A percentile compares a stretch with the other conserved stretches of the same genome.
phyloP scores from a whole-genome alignment of 306 rosid species.

The Carpinus fangiana region DNA sequence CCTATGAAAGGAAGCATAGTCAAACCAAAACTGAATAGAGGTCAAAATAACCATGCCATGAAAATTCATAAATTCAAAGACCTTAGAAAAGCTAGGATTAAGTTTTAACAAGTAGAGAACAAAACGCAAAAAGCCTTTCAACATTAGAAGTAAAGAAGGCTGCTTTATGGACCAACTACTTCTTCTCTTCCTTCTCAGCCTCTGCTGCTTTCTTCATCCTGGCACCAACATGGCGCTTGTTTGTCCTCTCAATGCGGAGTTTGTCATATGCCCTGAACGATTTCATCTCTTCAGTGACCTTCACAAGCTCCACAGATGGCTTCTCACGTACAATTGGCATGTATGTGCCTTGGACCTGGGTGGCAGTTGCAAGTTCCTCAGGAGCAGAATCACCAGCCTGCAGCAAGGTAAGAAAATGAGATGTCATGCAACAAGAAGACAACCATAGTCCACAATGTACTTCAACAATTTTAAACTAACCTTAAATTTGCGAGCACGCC shows the following conservation, averaged over 20 bases:
- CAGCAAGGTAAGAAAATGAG: background rate
- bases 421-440: background rate
- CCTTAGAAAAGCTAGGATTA: background rate
- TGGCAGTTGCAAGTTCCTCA: slow-evolving; percentile 58
- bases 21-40: background rate
- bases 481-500: slow-evolving; percentile 52
- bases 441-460: background rate
- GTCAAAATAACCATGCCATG: background rate
- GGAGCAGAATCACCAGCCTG: slow-evolving; percentile 65
- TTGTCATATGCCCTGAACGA: slow-evolving; percentile 58
- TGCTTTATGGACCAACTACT: slow-evolving; percentile 14
- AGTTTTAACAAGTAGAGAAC: background rate
- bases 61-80: background rate
- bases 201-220: slow-evolving; percentile 60
- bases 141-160: background rate
- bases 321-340: slow-evolving; percentile 44
- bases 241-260: slow-evolving; percentile 49
- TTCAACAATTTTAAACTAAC: slow-evolving; percentile 10
- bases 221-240: slow-evolving; percentile 44
- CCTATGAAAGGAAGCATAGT: background rate
- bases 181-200: slow-evolving; percentile 71
- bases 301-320: slow-evolving; percentile 54
- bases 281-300: slow-evolving; percentile 50
- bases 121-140: background rate
- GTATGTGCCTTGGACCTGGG: slow-evolving; percentile 58